Conservation (phyloP, 1,284 basidiomycete species). For the Paramarasmius palmivorus region DNA sequence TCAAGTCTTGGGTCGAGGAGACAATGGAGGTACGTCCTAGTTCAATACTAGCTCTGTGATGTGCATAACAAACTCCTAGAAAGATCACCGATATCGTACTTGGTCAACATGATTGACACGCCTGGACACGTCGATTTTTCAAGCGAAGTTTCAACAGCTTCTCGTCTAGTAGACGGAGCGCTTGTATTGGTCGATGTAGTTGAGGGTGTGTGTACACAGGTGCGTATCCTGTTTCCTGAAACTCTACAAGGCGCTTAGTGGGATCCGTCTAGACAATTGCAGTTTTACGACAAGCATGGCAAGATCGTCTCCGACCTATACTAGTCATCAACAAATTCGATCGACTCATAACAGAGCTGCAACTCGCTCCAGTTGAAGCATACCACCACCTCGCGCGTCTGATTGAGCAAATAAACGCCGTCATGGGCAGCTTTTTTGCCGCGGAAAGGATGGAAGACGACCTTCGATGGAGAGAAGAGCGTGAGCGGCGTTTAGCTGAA, state of each 20-base stretch:
- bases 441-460: constrained; percentile 98
- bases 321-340: constrained; percentile 99
- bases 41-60: constrained; percentile 6
- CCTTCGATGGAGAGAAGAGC: constrained; percentile 89
- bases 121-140: constrained; percentile 99
- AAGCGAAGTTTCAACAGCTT: constrained; percentile 94
- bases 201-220: constrained; percentile 98
- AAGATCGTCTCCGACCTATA: constrained; percentile 86
- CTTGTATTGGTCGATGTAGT: constrained; percentile 97
- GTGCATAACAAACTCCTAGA: constrained; percentile 41
- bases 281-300: constrained; percentile 94
- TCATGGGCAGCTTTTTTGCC: constrained; percentile 96
- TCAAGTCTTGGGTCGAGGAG: constrained; percentile 63
- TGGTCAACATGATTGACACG: constrained; percentile 96
- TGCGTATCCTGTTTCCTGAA: constrained; percentile 32
- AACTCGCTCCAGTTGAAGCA: constrained; percentile 88
- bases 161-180: constrained; percentile 92
- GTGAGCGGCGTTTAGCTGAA: constrained; percentile 77
- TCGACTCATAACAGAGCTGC: constrained; percentile 92
- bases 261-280: constrained; percentile 77
- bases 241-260: neutral
- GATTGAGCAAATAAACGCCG: constrained; percentile 97
- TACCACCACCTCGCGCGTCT: constrained; percentile 93
- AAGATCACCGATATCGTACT: constrained; percentile 62
- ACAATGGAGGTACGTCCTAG: constrained; percentile 38